phyloP scores from a whole-genome alignment of 2,329 filamentous ascomycete species.

The Hypoxylon sp. region DNA sequence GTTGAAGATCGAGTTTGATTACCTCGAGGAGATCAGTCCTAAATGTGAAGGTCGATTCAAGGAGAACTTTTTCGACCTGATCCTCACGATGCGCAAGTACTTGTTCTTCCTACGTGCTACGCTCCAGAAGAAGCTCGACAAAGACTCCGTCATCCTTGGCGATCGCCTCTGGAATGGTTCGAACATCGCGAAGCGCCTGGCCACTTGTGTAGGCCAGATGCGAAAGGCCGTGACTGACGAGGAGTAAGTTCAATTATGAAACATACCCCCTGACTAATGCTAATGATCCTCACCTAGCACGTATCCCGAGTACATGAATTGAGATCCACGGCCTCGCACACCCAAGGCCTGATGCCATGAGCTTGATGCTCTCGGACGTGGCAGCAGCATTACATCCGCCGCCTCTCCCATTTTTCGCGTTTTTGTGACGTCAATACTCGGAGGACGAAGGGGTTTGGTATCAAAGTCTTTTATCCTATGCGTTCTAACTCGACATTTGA shows the following conservation, averaged over 20 bases:
- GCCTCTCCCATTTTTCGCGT: not conserved
- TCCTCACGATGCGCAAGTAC: not conserved
- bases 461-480: not conserved
- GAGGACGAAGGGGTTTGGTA: not conserved
- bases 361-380: not conserved
- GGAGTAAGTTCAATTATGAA: not conserved
- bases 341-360: not conserved
- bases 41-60: not conserved
- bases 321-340: not conserved
- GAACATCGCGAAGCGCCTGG: not conserved
- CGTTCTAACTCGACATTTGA: not conserved
- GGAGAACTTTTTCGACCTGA: not conserved
- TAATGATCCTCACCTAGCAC: not conserved
- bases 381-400: not conserved
- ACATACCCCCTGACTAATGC: not conserved
- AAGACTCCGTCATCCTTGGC: not conserved
- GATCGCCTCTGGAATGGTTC: not conserved
- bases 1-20: not conserved
- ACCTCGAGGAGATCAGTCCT: not conserved
- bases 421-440: not conserved
- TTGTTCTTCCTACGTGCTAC: not conserved
- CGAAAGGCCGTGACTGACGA: not conserved
- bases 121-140: not conserved
- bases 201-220: not conserved
- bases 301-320: not conserved